A percentile compares a stretch with the other conserved stretches of the same genome.
Conservation (phyloP, 805 yeast species). For the Kazachstania taianensis region DNA sequence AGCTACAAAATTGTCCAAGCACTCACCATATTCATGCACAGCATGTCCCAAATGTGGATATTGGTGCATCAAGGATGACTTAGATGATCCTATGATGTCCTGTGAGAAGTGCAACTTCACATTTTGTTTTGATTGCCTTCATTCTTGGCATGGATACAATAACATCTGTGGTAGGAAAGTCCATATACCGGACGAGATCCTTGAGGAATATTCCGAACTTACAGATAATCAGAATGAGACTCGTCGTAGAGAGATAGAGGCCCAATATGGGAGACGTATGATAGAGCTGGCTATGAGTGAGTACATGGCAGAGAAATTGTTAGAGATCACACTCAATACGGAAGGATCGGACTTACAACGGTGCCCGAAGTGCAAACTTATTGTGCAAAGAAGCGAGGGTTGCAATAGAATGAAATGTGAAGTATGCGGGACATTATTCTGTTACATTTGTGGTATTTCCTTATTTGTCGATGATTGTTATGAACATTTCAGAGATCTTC, state of each 20-base stretch:
- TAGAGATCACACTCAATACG: conserved; percentile 35
- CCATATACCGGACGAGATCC: conserved; percentile 24
- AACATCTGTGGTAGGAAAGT: conserved; percentile 35
- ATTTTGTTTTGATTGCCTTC: conserved; percentile 46
- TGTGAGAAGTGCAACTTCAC: conserved; percentile 43
- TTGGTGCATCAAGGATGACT: conserved; percentile 39
- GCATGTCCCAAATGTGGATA: conserved; percentile 44
- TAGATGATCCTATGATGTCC: conserved; percentile 37
- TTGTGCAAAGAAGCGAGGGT: conserved; percentile 48
- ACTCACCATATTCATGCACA: conserved; percentile 40
- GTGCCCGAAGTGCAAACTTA: conserved; percentile 45
- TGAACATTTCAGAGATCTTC: conserved; percentile 37
- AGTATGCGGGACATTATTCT: conserved; percentile 39
- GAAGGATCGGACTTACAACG: conserved; percentile 34
- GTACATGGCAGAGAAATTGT: conserved; percentile 37
- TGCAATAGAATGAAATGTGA: conserved; percentile 55
- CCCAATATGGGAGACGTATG: conserved; percentile 37
- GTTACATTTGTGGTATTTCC: conserved; percentile 43
- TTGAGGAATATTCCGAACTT: conserved; percentile 24
- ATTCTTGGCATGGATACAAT: conserved; percentile 51
- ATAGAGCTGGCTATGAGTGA: conserved; percentile 36
- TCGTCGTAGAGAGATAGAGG: conserved; percentile 29
- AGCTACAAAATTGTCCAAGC: conserved; percentile 34
- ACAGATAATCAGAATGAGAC: conserved; percentile 19
- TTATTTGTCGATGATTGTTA: conserved; percentile 38